Base-by-base conservation (phyloP, 2,329 filamentous ascomycete genomes). In the Escovopsis sp. region DNA sequence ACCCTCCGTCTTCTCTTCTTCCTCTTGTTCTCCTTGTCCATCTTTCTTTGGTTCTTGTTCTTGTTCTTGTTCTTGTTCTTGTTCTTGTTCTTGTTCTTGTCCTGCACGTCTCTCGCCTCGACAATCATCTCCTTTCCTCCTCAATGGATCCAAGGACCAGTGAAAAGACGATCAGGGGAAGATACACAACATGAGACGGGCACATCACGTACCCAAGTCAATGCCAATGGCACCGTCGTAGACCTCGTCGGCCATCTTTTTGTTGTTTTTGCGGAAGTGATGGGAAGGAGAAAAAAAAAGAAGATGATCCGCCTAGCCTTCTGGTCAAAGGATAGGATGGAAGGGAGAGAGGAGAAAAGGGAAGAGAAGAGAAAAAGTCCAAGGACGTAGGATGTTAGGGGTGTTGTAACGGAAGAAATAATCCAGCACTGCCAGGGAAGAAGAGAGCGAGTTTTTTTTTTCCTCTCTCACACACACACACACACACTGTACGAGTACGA, bases 141-240 rank as follows among this genome's bases (percentile, higher is more conserved):
- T 21, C 16, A 14, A 27, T 13, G 33, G 31, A 35, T 33, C 16
- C 30, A 34, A 37, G 23, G 34, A 19, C 23, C 9, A 16, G 4
- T 10, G 14, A 28, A 10, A 33, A 36, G 30, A 14, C 31, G 25
- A 44, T 30, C 4, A 35, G 17, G 31, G 27, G 16, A 33, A 33
- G 29, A 18, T n/a, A n/a, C n/a, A n/a, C n/a, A n/a, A n/a, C n/a
- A n/a, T n/a, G n/a, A n/a, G n/a, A n/a, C n/a, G n/a, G n/a, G n/a
- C n/a, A n/a, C n/a, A n/a, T n/a, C n/a, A 68, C 79, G 56, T 71
- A 93, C 88, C 90, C 70, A 98, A 76, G 79, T 98, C 90, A 72
- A 98, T 98, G 78, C 90, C 90, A 71, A 96, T 85, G 77, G 90
- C 90, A 82, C 90, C 90, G 64, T 98, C 90, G 66, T 96, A 98